phyloP scores from a whole-genome alignment of 352 stramenopile genomes.

The Pythium oligandrum region DNA sequence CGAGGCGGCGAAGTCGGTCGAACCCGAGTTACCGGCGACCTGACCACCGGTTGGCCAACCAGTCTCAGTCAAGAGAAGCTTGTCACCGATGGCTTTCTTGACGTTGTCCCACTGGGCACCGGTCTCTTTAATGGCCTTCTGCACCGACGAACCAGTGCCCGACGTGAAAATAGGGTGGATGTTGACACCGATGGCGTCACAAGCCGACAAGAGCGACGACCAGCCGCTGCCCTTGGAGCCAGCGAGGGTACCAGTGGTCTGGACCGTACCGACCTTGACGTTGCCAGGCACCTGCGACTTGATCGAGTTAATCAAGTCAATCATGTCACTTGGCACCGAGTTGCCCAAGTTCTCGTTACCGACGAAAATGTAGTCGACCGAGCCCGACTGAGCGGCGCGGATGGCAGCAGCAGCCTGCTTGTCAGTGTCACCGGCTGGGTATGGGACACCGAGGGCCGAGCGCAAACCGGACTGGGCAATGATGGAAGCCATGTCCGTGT shows the following conservation, averaged over 20 bases:
- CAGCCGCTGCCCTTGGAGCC: conserved; percentile 23
- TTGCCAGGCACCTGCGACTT: conserved; percentile 32
- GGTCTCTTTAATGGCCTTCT: conserved; percentile 38
- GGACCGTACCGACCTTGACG: conserved; percentile 63
- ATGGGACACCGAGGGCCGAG: conserved; percentile 45
- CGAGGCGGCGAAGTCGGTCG: conserved; percentile 21
- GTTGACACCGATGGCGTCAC: conserved; percentile 67
- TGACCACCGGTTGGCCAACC: conserved; percentile 51
- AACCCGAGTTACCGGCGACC: conserved; percentile 36
- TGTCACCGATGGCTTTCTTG: conserved; percentile 31
- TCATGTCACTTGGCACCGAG: conserved; percentile 34
- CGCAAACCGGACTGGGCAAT: conserved; percentile 45
- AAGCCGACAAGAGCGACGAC: conserved; percentile 37
- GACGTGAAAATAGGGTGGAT: conserved; percentile 62
- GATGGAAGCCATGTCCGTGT: conserved; percentile 40
- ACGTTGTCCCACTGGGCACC: conserved; percentile 38
- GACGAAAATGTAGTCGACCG: conserved; percentile 55
- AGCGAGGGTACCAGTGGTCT: conserved; percentile 57
- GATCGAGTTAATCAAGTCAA: conserved; percentile 44
- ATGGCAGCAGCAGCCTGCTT: conserved; percentile 38
- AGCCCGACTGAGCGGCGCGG: conserved; percentile 30
- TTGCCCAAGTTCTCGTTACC: conserved; percentile 63
- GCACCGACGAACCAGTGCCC: conserved; percentile 14
- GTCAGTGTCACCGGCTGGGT: conserved; percentile 35
- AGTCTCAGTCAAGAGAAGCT: conserved; percentile 54